Evolutionary conservation across 2,329 filamentous ascomycete genomes (phyloP).

Genomic region (Lecanicillium sp.): DNA sequence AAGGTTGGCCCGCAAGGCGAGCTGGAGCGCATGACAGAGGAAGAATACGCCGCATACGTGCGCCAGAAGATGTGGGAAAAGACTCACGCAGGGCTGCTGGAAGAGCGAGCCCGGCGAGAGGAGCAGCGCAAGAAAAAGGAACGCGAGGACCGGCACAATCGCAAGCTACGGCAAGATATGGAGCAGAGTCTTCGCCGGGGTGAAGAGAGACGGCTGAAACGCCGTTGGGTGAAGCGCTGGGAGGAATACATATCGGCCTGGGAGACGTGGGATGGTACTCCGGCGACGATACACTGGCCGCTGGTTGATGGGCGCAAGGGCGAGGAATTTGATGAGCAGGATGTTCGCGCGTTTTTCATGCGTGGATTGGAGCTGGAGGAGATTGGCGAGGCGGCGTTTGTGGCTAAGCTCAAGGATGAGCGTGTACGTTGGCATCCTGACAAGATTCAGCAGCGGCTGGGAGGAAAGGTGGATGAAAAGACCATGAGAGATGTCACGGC

Average conservation of each 20-base stretch:
- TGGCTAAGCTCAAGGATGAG: conserved; percentile 64
- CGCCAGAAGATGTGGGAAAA: conserved; percentile 92
- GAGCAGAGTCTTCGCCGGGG: conserved; percentile 61
- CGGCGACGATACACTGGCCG: conserved; percentile 59
- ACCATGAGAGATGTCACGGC: conserved; percentile 76
- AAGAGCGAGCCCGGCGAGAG: conserved; percentile 60
- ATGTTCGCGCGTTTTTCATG: conserved; percentile 63
- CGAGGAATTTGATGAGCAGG: conserved; percentile 46
- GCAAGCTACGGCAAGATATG: conserved; percentile 53
- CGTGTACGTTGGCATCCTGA: conserved; percentile 95
- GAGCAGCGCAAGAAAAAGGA: conserved; percentile 41
- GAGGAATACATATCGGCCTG: conserved; percentile 56
- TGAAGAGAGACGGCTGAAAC: conserved; percentile 50
- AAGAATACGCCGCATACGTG: conserved; percentile 84
- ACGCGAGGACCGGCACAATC: conserved; percentile 40
- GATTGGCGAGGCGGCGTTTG: conserved; percentile 35
- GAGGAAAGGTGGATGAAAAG: conserved; percentile 59
- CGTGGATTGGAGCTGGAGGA: conserved; percentile 33
- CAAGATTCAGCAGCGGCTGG: conserved; percentile 88
- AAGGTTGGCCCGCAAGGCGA: conserved; percentile 37
- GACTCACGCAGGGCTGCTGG: conserved; percentile 73
- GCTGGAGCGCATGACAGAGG: conserved; percentile 82
- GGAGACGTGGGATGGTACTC: conserved; percentile 41
- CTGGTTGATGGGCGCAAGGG: conserved; percentile 46
- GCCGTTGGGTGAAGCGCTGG: conserved; percentile 54